Evolutionary conservation across 225 moss, liverwort and hornwort genomes (phyloP).

Genomic region (Pleurozium schreberi): DNA sequence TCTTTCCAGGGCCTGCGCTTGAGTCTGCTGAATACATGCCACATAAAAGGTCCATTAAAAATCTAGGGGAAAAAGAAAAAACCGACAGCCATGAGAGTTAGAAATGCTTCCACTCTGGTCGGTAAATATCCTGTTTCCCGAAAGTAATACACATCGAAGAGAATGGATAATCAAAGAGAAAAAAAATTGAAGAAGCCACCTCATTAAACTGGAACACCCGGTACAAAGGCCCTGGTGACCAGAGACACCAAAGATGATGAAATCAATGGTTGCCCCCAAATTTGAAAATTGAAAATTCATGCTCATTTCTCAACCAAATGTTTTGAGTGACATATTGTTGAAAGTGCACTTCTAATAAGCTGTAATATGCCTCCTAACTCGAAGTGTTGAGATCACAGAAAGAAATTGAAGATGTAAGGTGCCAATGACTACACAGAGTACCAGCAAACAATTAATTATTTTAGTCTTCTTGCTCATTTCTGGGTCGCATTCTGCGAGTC

Average conservation of each 20-base stretch:
- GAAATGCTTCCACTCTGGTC: not conserved
- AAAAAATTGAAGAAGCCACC: not conserved
- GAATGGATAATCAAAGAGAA: not conserved
- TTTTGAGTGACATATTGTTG: not conserved
- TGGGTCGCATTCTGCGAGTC: not conserved
- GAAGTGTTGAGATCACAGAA: not conserved
- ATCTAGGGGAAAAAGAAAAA: not conserved
- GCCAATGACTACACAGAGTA: not conserved
- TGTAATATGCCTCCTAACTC: not conserved
- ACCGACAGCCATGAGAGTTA: not conserved
- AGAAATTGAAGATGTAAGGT: not conserved
- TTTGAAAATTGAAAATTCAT: not conserved
- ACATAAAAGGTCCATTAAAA: not conserved
- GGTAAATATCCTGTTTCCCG: not conserved
- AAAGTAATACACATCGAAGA: not conserved
- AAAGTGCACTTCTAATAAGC: not conserved
- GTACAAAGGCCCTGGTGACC: not conserved
- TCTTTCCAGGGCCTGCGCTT: slow-evolving; percentile 31
- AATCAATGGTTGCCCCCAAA: not conserved
- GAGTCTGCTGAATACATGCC: slow-evolving; percentile 34
- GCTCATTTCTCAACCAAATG: not conserved
- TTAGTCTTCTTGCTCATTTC: not conserved
- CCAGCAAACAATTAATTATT: not conserved
- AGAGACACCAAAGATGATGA: not conserved
- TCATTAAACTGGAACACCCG: not conserved